Conservation (phyloP, 495 filamentous ascomycete species). For the Chaetomium tenue region DNA sequence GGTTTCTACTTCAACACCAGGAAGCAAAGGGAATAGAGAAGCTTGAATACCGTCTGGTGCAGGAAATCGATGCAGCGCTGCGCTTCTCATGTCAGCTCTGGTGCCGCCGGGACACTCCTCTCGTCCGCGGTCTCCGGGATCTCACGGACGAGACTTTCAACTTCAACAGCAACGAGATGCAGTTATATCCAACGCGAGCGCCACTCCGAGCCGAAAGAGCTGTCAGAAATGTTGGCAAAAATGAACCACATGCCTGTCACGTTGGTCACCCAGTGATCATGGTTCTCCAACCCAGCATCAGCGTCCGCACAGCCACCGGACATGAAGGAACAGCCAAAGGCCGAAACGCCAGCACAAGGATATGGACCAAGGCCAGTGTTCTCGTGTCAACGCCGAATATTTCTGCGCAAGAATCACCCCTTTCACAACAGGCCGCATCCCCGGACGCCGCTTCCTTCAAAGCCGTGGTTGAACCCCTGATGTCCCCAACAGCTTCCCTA, state of each 20-base stretch:
- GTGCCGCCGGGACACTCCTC: constrained; percentile 17
- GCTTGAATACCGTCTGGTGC: constrained; percentile 13
- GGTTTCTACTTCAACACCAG: constrained; percentile 23
- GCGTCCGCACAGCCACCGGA: neutral
- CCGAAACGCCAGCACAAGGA: neutral
- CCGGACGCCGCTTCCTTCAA: neutral
- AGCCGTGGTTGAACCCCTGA: neutral
- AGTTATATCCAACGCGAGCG: constrained; percentile 18
- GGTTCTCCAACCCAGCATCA: constrained; percentile 17
- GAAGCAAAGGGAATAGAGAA: constrained; percentile 20
- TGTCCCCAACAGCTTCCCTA: neutral
- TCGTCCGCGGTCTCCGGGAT: constrained; percentile 8
- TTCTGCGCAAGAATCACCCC: neutral
- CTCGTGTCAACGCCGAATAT: constrained; percentile 7
- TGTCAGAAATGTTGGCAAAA: neutral
- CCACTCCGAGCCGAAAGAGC: neutral
- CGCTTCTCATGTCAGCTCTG: constrained; percentile 29
- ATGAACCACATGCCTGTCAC: neutral
- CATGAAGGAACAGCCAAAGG: neutral
- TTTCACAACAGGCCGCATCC: neutral
- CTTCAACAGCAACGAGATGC: constrained; percentile 8
- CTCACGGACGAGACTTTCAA: constrained; percentile 3
- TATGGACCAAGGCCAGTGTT: constrained; percentile 18
- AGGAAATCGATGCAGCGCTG: constrained; percentile 22
- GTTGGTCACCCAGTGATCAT: constrained; percentile 22